These are phyloP conservation scores for Neoboletus subvelutipes DNA, from an alignment of 768 basidiomycete species.

Conservation along the genomic window DNA sequence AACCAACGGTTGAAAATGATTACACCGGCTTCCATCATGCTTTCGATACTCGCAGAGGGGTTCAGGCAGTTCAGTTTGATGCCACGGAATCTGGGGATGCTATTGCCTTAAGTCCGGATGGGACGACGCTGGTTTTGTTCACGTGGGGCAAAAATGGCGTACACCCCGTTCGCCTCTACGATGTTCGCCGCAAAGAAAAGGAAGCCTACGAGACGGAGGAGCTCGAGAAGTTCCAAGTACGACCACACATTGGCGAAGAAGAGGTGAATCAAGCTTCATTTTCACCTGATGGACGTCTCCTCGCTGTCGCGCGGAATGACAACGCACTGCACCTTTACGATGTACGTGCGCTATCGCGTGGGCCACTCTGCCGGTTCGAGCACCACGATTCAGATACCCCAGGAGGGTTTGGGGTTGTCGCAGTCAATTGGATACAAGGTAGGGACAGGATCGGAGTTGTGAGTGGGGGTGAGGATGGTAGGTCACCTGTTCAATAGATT, in stretches of 20 bases:
- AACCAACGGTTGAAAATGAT: slow-evolving; percentile 32
- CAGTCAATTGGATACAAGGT: slow-evolving; percentile 53
- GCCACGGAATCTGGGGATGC: slow-evolving; percentile 55
- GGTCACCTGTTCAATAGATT: slow-evolving; percentile 13
- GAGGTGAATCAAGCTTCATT: slow-evolving; percentile 53
- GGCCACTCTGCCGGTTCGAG: slow-evolving; percentile 46
- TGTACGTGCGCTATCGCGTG: slow-evolving; percentile 47
- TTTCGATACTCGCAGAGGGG: slow-evolving; percentile 41
- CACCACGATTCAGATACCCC: slow-evolving; percentile 42
- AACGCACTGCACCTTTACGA: slow-evolving; percentile 65
- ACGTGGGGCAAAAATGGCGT: slow-evolving; percentile 24
- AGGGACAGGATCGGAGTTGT: slow-evolving; percentile 47
- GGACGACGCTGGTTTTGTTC: slow-evolving; percentile 36
- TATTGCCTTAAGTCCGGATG: slow-evolving; percentile 45
- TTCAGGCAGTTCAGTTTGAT: slow-evolving; percentile 37
- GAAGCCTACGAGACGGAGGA: slow-evolving; percentile 30
- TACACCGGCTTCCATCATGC: slow-evolving; percentile 48
- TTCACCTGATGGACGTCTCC: slow-evolving; percentile 60
- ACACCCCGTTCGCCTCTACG: slow-evolving; percentile 51
- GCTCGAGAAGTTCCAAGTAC: slow-evolving; percentile 37
- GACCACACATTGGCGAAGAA: slow-evolving; percentile 11
- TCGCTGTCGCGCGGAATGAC: slow-evolving; percentile 61
- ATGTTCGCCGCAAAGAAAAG: slow-evolving; percentile 39
- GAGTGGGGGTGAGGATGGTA: slow-evolving; percentile 67
- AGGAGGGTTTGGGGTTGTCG: slow-evolving; percentile 47